Evolutionary conservation across 2,329 filamentous ascomycete genomes (phyloP), one percentile per base, ranked within the genome.

Genomic region (Epichloe scottii): DNA sequence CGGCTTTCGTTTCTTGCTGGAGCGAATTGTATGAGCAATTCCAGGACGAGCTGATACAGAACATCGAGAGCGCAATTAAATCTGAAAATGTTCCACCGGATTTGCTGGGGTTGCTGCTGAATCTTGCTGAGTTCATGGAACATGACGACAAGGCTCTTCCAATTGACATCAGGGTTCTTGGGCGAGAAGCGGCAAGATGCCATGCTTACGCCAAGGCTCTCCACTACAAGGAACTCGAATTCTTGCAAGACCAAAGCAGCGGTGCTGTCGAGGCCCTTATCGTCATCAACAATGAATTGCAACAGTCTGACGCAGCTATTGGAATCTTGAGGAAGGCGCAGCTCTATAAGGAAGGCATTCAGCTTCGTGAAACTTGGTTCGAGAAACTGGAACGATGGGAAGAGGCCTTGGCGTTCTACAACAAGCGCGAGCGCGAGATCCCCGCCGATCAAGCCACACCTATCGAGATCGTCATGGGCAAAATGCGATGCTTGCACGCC

Each of bases 61-160:
- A 94, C 23, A 95, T 99, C 49, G 93, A 99, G 66, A 89, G 87
- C 55, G 93, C 94, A 1, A 86, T 99, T 58, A 93, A 89, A 50
- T 97, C 91, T 3, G 86, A 91, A 49, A 91, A 96, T 59, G 94
- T 98, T 12, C 91, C 93, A 0, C 93, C 94, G 0, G 94, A 99
- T 66, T 85, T 99, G 57, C 74, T 98, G 8, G 91, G 95, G 54
- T 85, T 96, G 47, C 75, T 99, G 30, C 80, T 99, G 46, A 98
- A 98, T 62, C 77, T 99, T 48, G 93, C 93, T 21, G 93, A 99
- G 65, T 99, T 98, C 66, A 99, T 99, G 93, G 93, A 99, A 65
- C 93, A 98, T 62, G 94, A 98, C 60, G 93, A 99, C 66, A 98
- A 98, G 67, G 91, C 94, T 14, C 73, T 99, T 49, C 93, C 93